Percentiles rank a stretch among this genome's conserved stretches.
These are phyloP conservation scores for Cryptococcus jaspeensis DNA, from an alignment of 1,284 basidiomycete genomes.

Conservation along the genomic window DNA sequence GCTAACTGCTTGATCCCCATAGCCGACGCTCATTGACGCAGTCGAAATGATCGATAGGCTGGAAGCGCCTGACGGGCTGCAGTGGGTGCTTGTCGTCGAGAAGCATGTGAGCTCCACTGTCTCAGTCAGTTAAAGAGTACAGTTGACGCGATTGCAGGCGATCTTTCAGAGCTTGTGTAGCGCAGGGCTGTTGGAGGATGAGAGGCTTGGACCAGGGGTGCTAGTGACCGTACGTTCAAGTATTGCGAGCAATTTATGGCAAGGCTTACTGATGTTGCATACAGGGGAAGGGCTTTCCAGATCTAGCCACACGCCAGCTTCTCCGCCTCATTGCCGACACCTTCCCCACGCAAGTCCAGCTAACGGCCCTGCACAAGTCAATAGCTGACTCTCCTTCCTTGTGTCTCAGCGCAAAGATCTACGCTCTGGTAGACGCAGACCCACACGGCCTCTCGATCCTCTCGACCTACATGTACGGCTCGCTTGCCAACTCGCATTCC, in stretches of 20 bases:
- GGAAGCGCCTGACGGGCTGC: conserved; percentile 57
- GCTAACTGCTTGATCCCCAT: conserved; percentile 2
- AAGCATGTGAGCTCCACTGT: conserved; percentile 78
- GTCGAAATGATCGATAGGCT: conserved; percentile 67
- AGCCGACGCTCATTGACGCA: conserved; percentile 74
- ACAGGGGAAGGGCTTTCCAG: conserved; percentile 92
- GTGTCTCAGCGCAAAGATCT: conserved; percentile 62
- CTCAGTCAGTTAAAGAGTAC: no score
- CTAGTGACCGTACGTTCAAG: conserved; percentile 44
- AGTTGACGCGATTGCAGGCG: conserved; percentile 58
- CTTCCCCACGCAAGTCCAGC: conserved; percentile 58
- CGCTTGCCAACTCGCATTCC: conserved; percentile 33
- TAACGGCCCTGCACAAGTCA: neutral
- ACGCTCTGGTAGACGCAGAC: conserved; percentile 83
- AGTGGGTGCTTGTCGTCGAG: conserved; percentile 82
- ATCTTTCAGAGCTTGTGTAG: conserved; percentile 78
- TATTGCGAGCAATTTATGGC: conserved; percentile 7
- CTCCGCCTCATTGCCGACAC: conserved; percentile 67
- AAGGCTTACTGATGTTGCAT: conserved; percentile 51
- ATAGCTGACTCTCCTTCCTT: neutral
- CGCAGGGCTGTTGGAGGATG: conserved; percentile 56
- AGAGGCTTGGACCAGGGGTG: conserved; percentile 41
- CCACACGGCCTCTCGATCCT: conserved; percentile 86
- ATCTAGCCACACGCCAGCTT: conserved; percentile 79
- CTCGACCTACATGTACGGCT: conserved; percentile 66